phyloP scores from a whole-genome alignment of 2,329 filamentous ascomycete species.

The Claviceps citrina region DNA sequence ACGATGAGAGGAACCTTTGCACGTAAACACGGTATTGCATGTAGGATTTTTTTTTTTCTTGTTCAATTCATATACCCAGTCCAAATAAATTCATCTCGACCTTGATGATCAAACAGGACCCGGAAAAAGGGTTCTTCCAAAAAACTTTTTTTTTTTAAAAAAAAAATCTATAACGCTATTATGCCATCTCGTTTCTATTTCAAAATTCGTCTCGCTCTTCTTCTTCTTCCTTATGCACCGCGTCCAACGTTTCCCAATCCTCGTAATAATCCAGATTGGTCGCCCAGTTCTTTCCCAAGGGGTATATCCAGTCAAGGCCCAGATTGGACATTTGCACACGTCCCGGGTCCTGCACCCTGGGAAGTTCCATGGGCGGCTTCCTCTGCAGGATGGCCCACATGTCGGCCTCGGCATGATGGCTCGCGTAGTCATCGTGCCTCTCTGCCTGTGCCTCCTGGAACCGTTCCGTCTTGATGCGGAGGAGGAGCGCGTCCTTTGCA shows the following conservation, averaged over 20 bases:
- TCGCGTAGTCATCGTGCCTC: conserved; percentile 23
- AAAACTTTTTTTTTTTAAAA: too few species aligned
- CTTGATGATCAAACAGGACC: too few species aligned
- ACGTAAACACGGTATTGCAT: too few species aligned
- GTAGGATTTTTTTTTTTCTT: too few species aligned
- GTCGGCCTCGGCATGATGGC: conserved; percentile 25
- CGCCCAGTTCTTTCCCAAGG: conserved; percentile 25
- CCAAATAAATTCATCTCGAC: too few species aligned
- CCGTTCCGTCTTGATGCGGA: conserved; percentile 26
- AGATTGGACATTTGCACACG: conserved; percentile 14
- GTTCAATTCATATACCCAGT: too few species aligned
- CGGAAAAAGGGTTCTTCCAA: too few species aligned
- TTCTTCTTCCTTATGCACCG: neutral
- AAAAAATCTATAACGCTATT: too few species aligned
- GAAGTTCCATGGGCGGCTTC: conserved; percentile 20
- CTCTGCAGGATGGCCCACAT: conserved; percentile 31
- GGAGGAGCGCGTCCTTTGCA: conserved; percentile 21
- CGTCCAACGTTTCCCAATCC: conserved; percentile 26
- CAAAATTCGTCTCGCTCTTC: neutral
- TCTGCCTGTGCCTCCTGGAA: conserved; percentile 30
- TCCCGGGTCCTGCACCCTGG: conserved; percentile 17
- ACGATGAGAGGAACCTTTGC: neutral
- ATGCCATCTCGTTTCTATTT: too few species aligned
- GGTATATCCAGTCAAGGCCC: conserved; percentile 22
- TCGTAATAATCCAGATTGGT: conserved; percentile 19